Base-by-base conservation (phyloP, 2,329 filamentous ascomycete species). In the Botrytis pseudocinerea region DNA sequence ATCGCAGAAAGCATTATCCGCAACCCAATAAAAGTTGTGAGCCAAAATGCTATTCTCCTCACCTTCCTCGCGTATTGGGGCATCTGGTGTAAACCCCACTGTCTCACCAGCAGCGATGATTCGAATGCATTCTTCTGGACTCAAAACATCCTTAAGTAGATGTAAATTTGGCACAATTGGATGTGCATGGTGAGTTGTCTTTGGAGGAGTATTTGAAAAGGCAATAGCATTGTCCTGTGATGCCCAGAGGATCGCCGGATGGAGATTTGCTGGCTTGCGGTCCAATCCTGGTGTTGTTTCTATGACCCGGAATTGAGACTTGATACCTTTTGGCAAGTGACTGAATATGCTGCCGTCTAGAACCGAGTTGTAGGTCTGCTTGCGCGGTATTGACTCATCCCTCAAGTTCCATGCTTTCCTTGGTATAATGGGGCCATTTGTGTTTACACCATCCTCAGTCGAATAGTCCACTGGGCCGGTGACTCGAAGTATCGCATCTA, bases 21-120 rank as follows among this genome's bases (percentile, higher is more conserved):
- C 85, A 14, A 93, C 84, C 91, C 91, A 93, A 83, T 92, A 92
- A 77, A 93, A 92, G 80, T 92, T 93, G 82, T 93, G 91, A 0
- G 91, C 91, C 1, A 92, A 81, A 64, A 92, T 86, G 77, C 89
- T 91, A 38, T 85, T 85, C 70, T 91, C 89, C 61, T 80, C 78
- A 25, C 88, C 89, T 72, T 90, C 89, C n/a, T 89, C 88, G 2
- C 89, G 87, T 44, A 92, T 82, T 0, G 91, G 91, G 0, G 89
- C 89, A 77, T 93, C 91, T 0, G 91, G 91, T 0, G 90, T 84
- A 75, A 92, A 93, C 10, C 87, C 87, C 63, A 92, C 86, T 0
- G 85, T 84, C 79, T 93, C 91, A 8, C 88, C 90, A 0, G 90
- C 89, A 0, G 89, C 87, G 32, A 93, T 89, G 71, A 93, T 92